Evolutionary conservation across 257 asterid species (phyloP).

Genomic region (Coffea eugenioides): DNA sequence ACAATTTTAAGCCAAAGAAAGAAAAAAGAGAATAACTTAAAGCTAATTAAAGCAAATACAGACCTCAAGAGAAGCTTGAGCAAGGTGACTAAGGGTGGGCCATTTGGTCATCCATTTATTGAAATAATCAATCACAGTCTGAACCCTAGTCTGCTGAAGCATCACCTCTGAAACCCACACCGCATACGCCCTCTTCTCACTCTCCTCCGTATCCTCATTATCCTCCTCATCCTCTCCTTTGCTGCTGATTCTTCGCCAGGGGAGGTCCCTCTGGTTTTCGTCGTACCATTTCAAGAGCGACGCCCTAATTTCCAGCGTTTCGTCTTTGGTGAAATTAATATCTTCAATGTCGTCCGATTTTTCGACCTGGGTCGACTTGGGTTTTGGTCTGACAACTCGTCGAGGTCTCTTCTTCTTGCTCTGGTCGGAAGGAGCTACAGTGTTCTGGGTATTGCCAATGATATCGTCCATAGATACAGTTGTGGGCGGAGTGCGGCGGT

Average conservation of each 20-base stretch:
- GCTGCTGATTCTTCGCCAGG: slow-evolving; percentile 79
- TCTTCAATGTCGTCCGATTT: slow-evolving; percentile 69
- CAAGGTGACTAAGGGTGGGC: slow-evolving; percentile 83
- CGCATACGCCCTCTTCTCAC: slow-evolving; percentile 71
- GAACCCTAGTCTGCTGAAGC: slow-evolving; percentile 99
- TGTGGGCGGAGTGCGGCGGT: slow-evolving; percentile 26
- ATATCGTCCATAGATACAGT: slow-evolving; percentile 26
- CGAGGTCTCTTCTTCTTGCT: slow-evolving; percentile 35
- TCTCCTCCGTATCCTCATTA: slow-evolving; percentile 26
- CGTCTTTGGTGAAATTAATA: slow-evolving; percentile 47
- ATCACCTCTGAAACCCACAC: slow-evolving; percentile 99
- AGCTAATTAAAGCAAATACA: neutral
- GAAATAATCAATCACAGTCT: slow-evolving; percentile 80
- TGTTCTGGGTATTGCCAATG: neutral
- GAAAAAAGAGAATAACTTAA: neutral
- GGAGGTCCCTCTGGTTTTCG: slow-evolving; percentile 70
- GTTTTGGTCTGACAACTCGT: neutral
- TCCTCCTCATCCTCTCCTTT: slow-evolving; percentile 15
- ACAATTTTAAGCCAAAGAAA: slow-evolving; percentile 1
- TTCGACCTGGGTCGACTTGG: slow-evolving; percentile 18
- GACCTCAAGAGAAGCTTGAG: slow-evolving; percentile 86
- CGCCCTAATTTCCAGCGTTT: slow-evolving; percentile 60
- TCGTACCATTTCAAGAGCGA: slow-evolving; percentile 81
- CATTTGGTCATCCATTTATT: slow-evolving; percentile 91
- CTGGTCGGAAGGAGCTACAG: neutral